A percentile compares a stretch with the other conserved stretches of the same genome.
phyloP scores from a whole-genome alignment of 2,329 filamentous ascomycete species.

The Botrytis pseudocinerea region DNA sequence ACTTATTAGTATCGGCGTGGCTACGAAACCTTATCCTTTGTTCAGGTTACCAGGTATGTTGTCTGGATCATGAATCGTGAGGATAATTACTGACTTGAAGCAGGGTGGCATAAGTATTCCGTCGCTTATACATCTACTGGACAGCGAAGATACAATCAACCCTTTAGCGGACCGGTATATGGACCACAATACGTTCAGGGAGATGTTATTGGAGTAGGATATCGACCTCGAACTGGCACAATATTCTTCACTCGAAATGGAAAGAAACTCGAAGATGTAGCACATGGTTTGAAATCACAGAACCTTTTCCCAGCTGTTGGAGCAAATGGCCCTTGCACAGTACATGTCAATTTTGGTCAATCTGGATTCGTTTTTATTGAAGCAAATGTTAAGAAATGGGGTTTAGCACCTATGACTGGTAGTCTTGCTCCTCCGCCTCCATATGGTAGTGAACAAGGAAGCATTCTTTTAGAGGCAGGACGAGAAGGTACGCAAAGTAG shows the following conservation, averaged over 20 bases:
- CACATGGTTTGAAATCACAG: constrained; percentile 86
- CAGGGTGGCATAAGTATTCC: constrained; percentile 89
- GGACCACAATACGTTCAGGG: constrained; percentile 86
- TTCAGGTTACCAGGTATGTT: constrained; percentile 86
- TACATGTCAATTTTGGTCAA: constrained; percentile 98
- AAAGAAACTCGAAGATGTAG: constrained; percentile 93
- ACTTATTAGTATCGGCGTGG: constrained; percentile 86
- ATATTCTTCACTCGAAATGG: constrained; percentile 99
- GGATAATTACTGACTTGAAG: constrained; percentile 12
- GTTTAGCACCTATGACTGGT: constrained; percentile 90
- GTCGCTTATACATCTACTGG: constrained; percentile 89
- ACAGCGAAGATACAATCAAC: constrained; percentile 86
- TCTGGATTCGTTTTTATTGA: constrained; percentile 99
- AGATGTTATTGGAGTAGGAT: constrained; percentile 93
- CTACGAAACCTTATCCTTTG: constrained; percentile 94
- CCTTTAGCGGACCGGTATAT: constrained; percentile 77
- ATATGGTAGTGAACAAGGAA: constrained; percentile 95
- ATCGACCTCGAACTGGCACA: constrained; percentile 88
- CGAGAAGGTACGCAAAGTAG: constrained; percentile 54
- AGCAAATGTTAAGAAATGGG: constrained; percentile 99
- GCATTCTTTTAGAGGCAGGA: constrained; percentile 88
- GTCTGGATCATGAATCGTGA: background rate
- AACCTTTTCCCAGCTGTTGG: constrained; percentile 99
- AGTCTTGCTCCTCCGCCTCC: constrained; percentile 93
- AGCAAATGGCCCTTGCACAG: constrained; percentile 85